phyloP scores from a whole-genome alignment of 2,329 filamentous ascomycete species.

The Pyrenochaeta sp. region DNA sequence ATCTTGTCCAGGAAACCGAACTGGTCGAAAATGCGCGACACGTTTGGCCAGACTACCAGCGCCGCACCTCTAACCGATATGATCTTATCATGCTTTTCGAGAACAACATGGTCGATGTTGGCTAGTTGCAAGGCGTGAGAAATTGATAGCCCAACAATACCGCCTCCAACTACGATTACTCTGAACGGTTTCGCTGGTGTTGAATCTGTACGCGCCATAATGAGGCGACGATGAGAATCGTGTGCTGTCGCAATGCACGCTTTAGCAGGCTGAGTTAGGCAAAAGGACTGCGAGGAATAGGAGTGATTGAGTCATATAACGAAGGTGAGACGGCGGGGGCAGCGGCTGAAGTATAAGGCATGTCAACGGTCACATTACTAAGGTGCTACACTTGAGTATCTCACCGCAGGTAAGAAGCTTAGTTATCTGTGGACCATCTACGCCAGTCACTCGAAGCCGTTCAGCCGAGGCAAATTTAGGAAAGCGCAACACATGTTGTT shows the following conservation, averaged over 20 bases:
- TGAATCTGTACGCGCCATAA: conserved; percentile 7
- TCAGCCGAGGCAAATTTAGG: background rate
- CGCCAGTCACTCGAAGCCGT: background rate
- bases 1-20: conserved; percentile 28
- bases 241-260: background rate
- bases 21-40: conserved; percentile 33
- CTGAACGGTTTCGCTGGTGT: conserved; percentile 17
- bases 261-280: background rate
- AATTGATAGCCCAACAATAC: conserved; percentile 28
- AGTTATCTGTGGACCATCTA: background rate
- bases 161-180: conserved; percentile 29
- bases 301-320: background rate
- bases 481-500: background rate
- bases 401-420: background rate
- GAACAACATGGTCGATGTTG: conserved; percentile 33
- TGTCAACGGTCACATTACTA: background rate
- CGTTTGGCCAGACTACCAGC: conserved; percentile 29
- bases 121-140: conserved; percentile 29
- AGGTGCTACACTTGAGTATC: background rate
- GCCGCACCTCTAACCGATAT: conserved; percentile 31
- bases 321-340: background rate
- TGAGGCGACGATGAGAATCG: background rate
- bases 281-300: background rate
- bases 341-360: background rate
- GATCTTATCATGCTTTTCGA: conserved; percentile 32